phyloP scores from a whole-genome alignment of 768 basidiomycete genomes.

The Sporobolomyces pararoseus region DNA sequence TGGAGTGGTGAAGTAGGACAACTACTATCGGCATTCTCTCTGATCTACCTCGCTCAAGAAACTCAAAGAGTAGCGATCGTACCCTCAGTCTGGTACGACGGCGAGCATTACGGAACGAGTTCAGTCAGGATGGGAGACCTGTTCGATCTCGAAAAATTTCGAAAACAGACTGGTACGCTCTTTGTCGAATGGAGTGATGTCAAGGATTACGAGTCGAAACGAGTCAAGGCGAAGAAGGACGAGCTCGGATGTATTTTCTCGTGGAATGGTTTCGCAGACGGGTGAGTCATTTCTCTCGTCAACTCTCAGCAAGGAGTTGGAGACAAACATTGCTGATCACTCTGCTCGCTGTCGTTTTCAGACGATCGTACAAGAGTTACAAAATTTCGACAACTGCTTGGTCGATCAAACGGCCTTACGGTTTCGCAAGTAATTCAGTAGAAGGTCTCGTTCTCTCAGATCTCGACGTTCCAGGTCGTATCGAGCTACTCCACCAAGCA shows the following conservation, averaged over 20 bases:
- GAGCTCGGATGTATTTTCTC: conserved; percentile 13
- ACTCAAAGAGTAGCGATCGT: conserved; percentile 23
- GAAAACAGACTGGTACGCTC: conserved; percentile 11
- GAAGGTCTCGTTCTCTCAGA: conserved; percentile 25
- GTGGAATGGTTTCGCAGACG: conserved; percentile 1
- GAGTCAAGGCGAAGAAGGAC: not conserved
- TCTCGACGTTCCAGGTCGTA: not conserved
- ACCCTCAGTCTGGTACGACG: conserved; percentile 17
- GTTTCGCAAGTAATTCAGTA: not conserved
- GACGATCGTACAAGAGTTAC: not conserved
- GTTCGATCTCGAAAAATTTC: conserved; percentile 22
- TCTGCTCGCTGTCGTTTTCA: not conserved
- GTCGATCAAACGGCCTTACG: not conserved
- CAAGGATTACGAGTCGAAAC: not conserved
- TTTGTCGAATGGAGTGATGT: conserved; percentile 21
- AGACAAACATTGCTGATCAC: not conserved
- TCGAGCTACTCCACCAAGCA: not conserved
- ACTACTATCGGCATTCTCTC: conserved; percentile 6
- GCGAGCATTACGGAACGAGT: conserved; percentile 7
- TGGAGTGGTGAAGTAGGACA: conserved; percentile 20
- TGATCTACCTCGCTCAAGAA: conserved; percentile 21
- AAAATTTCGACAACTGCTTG: not conserved
- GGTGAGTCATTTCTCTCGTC: not conserved
- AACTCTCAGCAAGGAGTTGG: not conserved
- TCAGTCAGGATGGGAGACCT: conserved; percentile 1